Conservation (phyloP, 2,329 filamentous ascomycete genomes). For the Pseudogymnoascus sp. region DNA sequence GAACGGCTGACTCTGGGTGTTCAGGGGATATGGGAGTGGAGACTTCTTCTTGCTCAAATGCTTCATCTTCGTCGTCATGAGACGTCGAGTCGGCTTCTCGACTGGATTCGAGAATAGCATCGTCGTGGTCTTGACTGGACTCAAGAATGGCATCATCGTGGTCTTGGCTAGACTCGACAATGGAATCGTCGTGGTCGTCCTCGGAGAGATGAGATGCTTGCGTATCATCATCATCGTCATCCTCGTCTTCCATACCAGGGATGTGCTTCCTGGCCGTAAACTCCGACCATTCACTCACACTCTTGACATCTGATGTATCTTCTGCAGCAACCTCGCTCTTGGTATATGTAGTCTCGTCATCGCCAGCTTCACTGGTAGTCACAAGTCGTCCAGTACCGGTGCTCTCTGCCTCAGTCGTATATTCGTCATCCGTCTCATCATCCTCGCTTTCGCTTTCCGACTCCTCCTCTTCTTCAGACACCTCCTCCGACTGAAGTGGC, state of each 20-base stretch:
- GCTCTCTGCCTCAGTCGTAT: conserved; percentile 80
- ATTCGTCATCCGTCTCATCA: conserved; percentile 61
- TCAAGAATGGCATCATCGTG: conserved; percentile 28
- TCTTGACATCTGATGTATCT: conserved; percentile 53
- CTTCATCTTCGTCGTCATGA: conserved; percentile 12
- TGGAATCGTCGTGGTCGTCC: conserved; percentile 17
- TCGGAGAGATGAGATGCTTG: conserved; percentile 37
- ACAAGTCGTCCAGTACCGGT: conserved; percentile 70
- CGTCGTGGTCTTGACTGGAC: not conserved
- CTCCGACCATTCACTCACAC: conserved; percentile 80
- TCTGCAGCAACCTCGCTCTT: conserved; percentile 35
- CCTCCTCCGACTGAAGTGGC: conserved; percentile 47
- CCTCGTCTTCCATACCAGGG: conserved; percentile 39
- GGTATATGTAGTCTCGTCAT: conserved; percentile 36
- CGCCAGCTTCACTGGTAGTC: conserved; percentile 57
- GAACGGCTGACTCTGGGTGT: conserved; percentile 41
- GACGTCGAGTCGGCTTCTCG: conserved; percentile 16
- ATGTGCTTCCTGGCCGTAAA: conserved; percentile 71
- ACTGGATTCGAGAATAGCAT: conserved; percentile 2
- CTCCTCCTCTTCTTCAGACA: conserved; percentile 31
- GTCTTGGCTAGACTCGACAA: conserved; percentile 19
- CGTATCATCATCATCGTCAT: conserved; percentile 31
- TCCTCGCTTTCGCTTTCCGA: conserved; percentile 51
- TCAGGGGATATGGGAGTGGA: conserved; percentile 40
- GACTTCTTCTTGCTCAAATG: conserved; percentile 33